Percentiles rank a stretch among this genome's conserved stretches.
Evolutionary conservation across 352 stramenopile species (phyloP).

Genomic region (Globisporangium nodosum): DNA sequence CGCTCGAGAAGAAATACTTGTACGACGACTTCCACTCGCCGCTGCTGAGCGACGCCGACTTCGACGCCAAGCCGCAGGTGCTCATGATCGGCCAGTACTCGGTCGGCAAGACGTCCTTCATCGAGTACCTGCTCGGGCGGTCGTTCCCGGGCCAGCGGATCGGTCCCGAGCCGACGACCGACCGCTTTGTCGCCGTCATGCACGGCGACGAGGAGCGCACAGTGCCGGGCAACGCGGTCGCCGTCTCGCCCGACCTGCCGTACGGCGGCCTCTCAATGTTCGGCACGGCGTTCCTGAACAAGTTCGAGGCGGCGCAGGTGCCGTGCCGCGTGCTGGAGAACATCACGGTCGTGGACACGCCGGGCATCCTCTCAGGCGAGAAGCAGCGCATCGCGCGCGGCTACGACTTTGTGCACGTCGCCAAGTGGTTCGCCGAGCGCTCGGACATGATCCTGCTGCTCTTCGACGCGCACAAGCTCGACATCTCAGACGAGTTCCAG

Average conservation of each 20-base stretch:
- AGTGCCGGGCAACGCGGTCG: conserved; percentile 96
- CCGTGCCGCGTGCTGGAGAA: conserved; percentile 91
- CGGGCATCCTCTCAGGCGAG: conserved; percentile 97
- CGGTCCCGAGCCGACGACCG: conserved; percentile 97
- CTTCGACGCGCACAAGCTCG: conserved; percentile 99
- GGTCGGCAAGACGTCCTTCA: conserved; percentile 98
- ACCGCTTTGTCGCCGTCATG: conserved; percentile 98
- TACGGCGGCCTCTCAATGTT: conserved; percentile 94
- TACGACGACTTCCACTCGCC: conserved; percentile 93
- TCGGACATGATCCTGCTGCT: conserved; percentile 97
- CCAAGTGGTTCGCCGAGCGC: conserved; percentile 93
- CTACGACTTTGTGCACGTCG: conserved; percentile 95
- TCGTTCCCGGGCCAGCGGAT: conserved; percentile 97
- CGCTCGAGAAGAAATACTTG: conserved; percentile 89
- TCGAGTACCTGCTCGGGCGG: conserved; percentile 93
- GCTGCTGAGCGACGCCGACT: conserved; percentile 92
- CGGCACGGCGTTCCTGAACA: conserved; percentile 97
- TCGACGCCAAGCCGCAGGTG: conserved; percentile 97
- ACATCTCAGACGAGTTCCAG: conserved; percentile 99
- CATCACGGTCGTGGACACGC: conserved; percentile 98
- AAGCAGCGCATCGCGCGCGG: conserved; percentile 96
- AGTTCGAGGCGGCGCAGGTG: conserved; percentile 96
- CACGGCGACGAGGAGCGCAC: conserved; percentile 95
- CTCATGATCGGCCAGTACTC: conserved; percentile 98
- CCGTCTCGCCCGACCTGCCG: conserved; percentile 92